These are phyloP conservation scores for Cyclocybe cylindracea DNA, from an alignment of 768 basidiomycete genomes.

Conservation along the genomic window DNA sequence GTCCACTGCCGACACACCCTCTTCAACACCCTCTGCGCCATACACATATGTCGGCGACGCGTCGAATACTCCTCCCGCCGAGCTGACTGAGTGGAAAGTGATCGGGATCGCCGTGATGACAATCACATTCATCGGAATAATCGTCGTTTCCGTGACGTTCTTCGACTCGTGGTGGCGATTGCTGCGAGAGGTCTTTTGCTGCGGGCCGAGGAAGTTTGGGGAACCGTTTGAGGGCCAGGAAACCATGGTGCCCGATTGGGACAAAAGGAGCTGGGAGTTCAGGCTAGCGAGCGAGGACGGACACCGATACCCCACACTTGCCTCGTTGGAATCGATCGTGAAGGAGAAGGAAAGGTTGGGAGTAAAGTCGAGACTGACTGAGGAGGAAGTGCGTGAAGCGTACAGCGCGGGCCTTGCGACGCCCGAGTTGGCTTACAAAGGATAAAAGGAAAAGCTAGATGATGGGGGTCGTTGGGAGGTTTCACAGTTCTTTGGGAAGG, in stretches of 20 bases:
- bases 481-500: too few relatives aligned
- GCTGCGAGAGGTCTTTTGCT: constrained; percentile 48
- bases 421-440: too few relatives aligned
- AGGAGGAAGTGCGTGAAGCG: too few relatives aligned
- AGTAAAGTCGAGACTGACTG: not conserved
- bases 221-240: constrained; percentile 37
- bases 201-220: constrained; percentile 27
- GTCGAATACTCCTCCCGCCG: constrained; percentile 37
- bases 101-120: constrained; percentile 67
- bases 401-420: too few relatives aligned
- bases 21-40: not conserved
- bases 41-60: constrained; percentile 12
- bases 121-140: constrained; percentile 56
- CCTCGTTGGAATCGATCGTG: constrained; percentile 38
- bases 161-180: constrained; percentile 75
- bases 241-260: constrained; percentile 65
- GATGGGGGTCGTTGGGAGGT: too few relatives aligned
- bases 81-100: constrained; percentile 64
- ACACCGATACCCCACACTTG: constrained; percentile 46
- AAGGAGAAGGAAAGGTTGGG: constrained; percentile 22
- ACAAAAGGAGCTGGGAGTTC: constrained; percentile 60
- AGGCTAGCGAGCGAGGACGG: constrained; percentile 47
- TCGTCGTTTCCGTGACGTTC: constrained; percentile 60
- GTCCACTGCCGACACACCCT: not conserved
- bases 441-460: too few relatives aligned